Conservation (phyloP, 2,329 filamentous ascomycete genomes). For the Trichoderma sp. region DNA sequence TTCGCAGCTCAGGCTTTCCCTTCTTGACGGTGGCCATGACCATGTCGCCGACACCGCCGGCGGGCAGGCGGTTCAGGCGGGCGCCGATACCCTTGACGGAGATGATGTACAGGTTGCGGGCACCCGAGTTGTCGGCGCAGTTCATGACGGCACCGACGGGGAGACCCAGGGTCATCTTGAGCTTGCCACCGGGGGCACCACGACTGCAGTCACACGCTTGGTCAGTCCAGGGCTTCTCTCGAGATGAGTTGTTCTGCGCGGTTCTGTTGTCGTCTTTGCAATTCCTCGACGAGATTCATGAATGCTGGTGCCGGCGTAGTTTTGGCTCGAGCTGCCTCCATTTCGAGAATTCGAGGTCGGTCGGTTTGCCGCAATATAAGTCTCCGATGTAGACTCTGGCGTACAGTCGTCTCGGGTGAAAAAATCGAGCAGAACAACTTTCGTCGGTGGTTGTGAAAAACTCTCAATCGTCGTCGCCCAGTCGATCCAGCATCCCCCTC, state of each 20-base stretch:
- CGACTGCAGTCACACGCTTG: constrained; percentile 53
- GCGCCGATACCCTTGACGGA: constrained; percentile 98
- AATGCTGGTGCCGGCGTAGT: constrained; percentile 4
- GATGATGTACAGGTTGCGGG: constrained; percentile 99
- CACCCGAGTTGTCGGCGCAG: constrained; percentile 99
- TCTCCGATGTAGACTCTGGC: too few relatives aligned
- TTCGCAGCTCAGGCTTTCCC: constrained; percentile 99
- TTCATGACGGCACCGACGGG: constrained; percentile 99
- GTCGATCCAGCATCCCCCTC: constrained; percentile 28
- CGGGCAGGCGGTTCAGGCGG: constrained; percentile 94
- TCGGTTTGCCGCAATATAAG: background rate
- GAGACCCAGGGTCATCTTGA: constrained; percentile 99
- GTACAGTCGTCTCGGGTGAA: background rate
- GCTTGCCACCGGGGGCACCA: constrained; percentile 98
- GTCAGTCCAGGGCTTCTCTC: constrained; percentile 39
- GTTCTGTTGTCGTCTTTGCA: constrained; percentile 5
- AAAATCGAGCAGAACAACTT: background rate
- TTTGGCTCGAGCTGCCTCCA: background rate
- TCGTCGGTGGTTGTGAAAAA: background rate
- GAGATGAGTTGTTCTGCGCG: background rate
- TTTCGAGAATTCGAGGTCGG: background rate
- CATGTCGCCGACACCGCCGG: constrained; percentile 98
- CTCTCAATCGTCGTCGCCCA: background rate
- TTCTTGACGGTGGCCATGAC: constrained; percentile 99
- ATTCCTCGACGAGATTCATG: constrained; percentile 9